Base-by-base conservation (phyloP, 202 grass and related monocot genomes). In the Schoenoplectus tabernaemontani region DNA sequence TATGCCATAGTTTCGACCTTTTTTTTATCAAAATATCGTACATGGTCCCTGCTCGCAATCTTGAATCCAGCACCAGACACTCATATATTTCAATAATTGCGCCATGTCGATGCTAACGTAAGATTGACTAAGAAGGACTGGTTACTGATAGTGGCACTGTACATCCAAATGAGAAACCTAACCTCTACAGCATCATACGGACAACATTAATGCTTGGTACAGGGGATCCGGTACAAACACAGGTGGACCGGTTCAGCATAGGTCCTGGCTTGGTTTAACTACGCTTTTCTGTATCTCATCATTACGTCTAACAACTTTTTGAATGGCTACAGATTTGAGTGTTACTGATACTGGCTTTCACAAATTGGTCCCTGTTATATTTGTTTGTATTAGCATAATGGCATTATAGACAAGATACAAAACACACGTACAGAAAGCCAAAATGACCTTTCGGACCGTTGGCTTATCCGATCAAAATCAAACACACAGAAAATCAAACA, bases 391-490 rank as follows among this genome's bases (percentile, higher is more conserved):
- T 64, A 30, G 20, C 10, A 79, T 63, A 64, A n/a, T 44, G 30
- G 12, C 13, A 64, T 71, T 71, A 47, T 71, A 71, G 42, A 64
- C 15, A 79, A 47, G 16, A 32, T 48, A 61, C 22, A n/a, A 79
- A 33, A 65, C 78, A 48, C 59, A 62, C 78, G n/a, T 16, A 64
- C 36, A 20, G 13, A 53, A 22, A 56, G 23, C 43, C 30, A 50
- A 47, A 44, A 9, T 59, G 1, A 28, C 76, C 57, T 79, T 80
- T 80, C 3, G 36, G 75, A 80, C 78, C 59, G 78, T 80, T 80
- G 59, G 78, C 59, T 48, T 48, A 80, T 63, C 41, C 2, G 15
- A 61, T 20, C n/a, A n/a, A n/a, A n/a, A n/a, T n/a, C n/a, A n/a
- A n/a, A n/a, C n/a, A 23, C 10, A 19, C 53, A 62, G n/a, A 15